These are phyloP conservation scores for Aspergillus quadricinctus DNA, from an alignment of 2,329 filamentous ascomycete species.

Conservation along the genomic window DNA sequence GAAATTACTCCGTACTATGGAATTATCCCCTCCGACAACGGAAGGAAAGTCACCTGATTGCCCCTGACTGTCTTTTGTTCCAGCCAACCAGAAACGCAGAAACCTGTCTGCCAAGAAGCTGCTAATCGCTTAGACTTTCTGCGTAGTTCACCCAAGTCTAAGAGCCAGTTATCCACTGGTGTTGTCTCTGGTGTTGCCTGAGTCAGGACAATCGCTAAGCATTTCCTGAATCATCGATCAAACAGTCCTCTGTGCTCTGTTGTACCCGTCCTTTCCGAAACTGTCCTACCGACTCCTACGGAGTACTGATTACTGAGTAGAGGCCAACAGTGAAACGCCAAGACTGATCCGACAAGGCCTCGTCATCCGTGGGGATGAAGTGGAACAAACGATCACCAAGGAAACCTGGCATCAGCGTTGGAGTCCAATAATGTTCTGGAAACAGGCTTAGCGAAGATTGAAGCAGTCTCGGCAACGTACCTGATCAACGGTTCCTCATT, in stretches of 20 bases:
- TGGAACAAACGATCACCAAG: background rate
- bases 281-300: too few species aligned
- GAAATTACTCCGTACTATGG: too few species aligned
- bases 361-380: background rate
- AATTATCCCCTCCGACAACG: too few species aligned
- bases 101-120: background rate
- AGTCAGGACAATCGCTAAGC: too few species aligned
- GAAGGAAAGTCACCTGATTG: background rate
- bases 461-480: background rate
- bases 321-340: background rate
- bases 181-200: background rate
- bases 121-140: background rate
- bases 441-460: background rate
- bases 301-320: too few species aligned
- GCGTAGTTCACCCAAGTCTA: too few species aligned
- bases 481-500: background rate
- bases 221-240: background rate
- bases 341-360: background rate
- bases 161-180: too few species aligned
- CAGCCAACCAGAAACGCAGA: background rate
- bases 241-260: background rate
- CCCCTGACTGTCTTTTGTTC: background rate
- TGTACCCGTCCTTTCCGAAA: background rate
- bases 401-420: background rate
- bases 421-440: background rate